These are phyloP conservation scores for Fraxinus quadrangulata DNA, from an alignment of 257 asterid species.

Conservation along the genomic window DNA sequence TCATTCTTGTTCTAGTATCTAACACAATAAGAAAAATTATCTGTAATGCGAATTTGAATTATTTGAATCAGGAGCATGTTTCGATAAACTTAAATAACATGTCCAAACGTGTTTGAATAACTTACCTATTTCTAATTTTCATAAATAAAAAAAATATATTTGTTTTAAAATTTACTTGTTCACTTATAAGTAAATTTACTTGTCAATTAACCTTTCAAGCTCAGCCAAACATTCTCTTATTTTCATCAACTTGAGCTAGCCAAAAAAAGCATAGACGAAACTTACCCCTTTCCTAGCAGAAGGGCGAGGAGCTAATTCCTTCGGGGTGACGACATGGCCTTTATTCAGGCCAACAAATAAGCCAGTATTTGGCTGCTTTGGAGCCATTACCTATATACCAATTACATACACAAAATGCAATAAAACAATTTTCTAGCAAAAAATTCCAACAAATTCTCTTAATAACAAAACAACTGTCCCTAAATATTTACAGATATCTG, in stretches of 20 bases:
- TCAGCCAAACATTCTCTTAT: neutral
- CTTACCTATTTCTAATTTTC: too few relatives aligned
- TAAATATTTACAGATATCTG: too few relatives aligned
- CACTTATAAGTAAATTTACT: neutral
- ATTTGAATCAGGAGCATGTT: neutral
- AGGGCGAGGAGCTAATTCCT: conserved; percentile 83
- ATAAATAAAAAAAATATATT: too few relatives aligned
- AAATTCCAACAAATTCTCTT: neutral
- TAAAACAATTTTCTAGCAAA: neutral
- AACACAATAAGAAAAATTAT: neutral
- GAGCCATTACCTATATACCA: conserved; percentile 63
- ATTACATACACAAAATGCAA: neutral
- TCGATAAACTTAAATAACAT: too few relatives aligned
- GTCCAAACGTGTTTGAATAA: neutral
- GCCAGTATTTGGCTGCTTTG: conserved; percentile 78
- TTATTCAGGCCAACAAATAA: conserved; percentile 71
- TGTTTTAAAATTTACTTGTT: neutral
- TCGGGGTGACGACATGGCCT: conserved; percentile 83
- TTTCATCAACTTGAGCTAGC: neutral
- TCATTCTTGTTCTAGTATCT: neutral
- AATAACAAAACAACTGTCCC: too few relatives aligned
- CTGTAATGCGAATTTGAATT: neutral
- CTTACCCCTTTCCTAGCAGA: conserved; percentile 89
- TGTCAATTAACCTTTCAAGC: neutral
- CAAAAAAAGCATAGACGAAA: neutral